Evolutionary conservation across 192 early-diverging fungal genomes (phyloP).

Genomic region (Spizellomyces sp.): DNA sequence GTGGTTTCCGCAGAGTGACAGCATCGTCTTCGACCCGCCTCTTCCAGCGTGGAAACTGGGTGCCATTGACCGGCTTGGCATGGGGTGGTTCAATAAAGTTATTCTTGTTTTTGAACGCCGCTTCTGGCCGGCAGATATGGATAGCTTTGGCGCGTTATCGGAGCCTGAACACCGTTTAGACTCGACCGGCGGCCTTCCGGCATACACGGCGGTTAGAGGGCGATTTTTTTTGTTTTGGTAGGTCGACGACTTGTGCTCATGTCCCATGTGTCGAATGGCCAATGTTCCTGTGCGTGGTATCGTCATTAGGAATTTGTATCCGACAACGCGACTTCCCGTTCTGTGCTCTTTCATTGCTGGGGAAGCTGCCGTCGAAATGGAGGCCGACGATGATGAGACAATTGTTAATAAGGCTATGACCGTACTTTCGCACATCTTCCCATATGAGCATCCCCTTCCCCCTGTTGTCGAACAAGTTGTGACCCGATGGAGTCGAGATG

Average conservation of each 20-base stretch:
- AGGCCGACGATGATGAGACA: slow-evolving; percentile 2
- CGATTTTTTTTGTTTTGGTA: slow-evolving; percentile 28
- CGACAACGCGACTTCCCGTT: slow-evolving; percentile 19
- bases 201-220: slow-evolving; percentile 8
- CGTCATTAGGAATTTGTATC: slow-evolving; percentile 18
- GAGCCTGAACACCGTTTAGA: neutral
- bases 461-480: neutral
- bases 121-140: slow-evolving; percentile 29
- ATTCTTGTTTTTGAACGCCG: slow-evolving; percentile 30
- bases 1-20: no score
- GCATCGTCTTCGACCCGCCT: slow-evolving; percentile 3
- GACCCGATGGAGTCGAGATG: slow-evolving; percentile 1
- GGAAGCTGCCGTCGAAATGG: slow-evolving; percentile 24
- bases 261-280: neutral
- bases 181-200: neutral
- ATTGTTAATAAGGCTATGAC: slow-evolving; percentile 5
- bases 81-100: slow-evolving; percentile 39
- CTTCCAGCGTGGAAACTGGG: slow-evolving; percentile 19
- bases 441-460: neutral
- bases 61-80: slow-evolving; percentile 28
- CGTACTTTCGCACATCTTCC: neutral
- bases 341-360: slow-evolving; percentile 29
- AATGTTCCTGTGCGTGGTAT: neutral
- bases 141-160: slow-evolving; percentile 28
- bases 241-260: neutral